Base-by-base conservation (phyloP, 345 rosid genomes). In the Gossypium ekmanianum region DNA sequence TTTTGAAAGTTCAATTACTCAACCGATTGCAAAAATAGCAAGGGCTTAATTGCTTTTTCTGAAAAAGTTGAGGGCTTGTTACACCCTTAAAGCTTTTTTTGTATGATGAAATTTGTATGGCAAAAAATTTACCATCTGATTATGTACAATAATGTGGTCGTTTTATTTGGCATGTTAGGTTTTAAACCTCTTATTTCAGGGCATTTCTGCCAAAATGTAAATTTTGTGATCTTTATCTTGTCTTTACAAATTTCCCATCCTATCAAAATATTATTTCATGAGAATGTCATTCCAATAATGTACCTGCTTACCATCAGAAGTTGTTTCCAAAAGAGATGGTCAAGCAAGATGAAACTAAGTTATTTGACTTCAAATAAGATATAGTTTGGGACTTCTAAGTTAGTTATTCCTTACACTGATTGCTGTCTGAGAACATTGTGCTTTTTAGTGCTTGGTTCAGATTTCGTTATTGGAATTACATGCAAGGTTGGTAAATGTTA, bases 401-500 rank as follows among this genome's bases (percentile, higher is more conserved):
- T 62, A 61, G 43, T 9, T 27, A 43, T 68, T 68, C 56, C 14
- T 47, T 47, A 2, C 16, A 20, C 26, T 68, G 72, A 14, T 48
- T 68, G 7, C 7, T 47, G 43, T 68, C 16, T 4, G 27, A 68
- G 29, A 51, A 17, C 44, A 51, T 51, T 27, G 34, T 70, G 47
- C 47, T 17, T 26, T 34, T 34, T 34, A 34, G 41, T 34, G 41
- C 61, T 17, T 52, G 47, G 11, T 9, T 51, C 17, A 70, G 29
- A 10, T 70, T 69, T 70, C 61, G 9, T 27, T 51, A 2, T 34
- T 62, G 17, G 18, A 34, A 7, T 63, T 63, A 65, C 72, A 50
- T 75, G 50, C 57, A 79, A 67, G 73, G 44, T 76, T 52, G 58
- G 76, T 61, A 16, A 26, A 66, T 69, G 45, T 78, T 82, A 48